These are phyloP conservation scores for Debaryomyces prosopidis DNA, from an alignment of 805 yeast species.

Conservation along the genomic window DNA sequence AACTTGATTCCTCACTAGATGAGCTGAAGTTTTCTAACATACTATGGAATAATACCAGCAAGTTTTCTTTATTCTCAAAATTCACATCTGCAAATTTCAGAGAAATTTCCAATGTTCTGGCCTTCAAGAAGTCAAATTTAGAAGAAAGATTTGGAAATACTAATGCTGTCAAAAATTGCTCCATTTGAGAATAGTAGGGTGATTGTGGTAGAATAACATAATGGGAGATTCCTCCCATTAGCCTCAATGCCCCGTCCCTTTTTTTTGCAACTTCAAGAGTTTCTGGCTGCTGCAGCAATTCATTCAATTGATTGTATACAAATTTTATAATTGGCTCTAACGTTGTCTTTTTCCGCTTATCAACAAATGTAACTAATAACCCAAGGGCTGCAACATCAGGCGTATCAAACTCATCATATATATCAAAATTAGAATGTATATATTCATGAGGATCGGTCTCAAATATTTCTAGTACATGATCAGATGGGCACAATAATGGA, in stretches of 20 bases:
- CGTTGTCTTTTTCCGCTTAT: constrained; percentile 61
- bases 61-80: constrained; percentile 35
- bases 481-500: constrained; percentile 72
- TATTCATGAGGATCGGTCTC: constrained; percentile 90
- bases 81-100: constrained; percentile 64
- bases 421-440: constrained; percentile 63
- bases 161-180: constrained; percentile 58
- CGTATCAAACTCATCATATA: constrained; percentile 56
- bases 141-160: constrained; percentile 74
- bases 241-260: constrained; percentile 77
- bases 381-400: constrained; percentile 82
- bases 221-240: constrained; percentile 71
- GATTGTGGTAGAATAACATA: constrained; percentile 55
- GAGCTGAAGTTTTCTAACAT: constrained; percentile 31
- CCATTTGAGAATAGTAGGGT: constrained; percentile 64
- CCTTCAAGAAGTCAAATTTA: constrained; percentile 65
- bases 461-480: constrained; percentile 67
- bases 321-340: constrained; percentile 63
- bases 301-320: constrained; percentile 48
- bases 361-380: constrained; percentile 69
- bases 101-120: constrained; percentile 68
- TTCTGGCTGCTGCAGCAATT: constrained; percentile 29
- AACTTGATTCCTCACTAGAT: constrained; percentile 27
- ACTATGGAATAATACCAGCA: constrained; percentile 31
- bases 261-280: constrained; percentile 53